Conservation (phyloP, 2,329 filamentous ascomycete genomes). For the Aquanectria penicillioides region DNA sequence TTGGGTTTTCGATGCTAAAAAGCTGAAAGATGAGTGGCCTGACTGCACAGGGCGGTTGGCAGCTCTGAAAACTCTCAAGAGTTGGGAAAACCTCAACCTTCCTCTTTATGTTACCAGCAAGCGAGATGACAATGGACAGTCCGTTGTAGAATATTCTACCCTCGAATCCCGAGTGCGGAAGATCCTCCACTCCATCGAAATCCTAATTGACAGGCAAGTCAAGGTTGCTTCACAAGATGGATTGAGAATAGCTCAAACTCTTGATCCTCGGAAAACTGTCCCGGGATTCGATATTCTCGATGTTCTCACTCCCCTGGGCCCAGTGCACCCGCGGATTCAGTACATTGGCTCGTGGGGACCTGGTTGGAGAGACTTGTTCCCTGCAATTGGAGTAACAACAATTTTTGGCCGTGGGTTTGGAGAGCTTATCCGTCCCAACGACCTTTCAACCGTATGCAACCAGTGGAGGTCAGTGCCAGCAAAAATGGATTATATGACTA, state of each 20-base stretch:
- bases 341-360: neutral
- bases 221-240: neutral
- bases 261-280: neutral
- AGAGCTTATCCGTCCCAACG: neutral
- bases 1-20: constrained; percentile 17
- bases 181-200: neutral
- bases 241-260: neutral
- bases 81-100: neutral
- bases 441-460: neutral
- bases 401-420: neutral
- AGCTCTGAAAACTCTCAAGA: neutral
- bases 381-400: neutral
- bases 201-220: neutral
- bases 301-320: neutral
- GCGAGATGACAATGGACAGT: neutral
- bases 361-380: neutral
- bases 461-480: neutral
- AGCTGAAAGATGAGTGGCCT: neutral
- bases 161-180: neutral
- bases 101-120: neutral
- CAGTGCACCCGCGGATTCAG: neutral
- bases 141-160: neutral
- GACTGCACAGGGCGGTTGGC: neutral
- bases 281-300: neutral
- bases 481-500: neutral